phyloP scores from a whole-genome alignment of 164 flowering plant genomes.

The Macadamia tetraphylla region DNA sequence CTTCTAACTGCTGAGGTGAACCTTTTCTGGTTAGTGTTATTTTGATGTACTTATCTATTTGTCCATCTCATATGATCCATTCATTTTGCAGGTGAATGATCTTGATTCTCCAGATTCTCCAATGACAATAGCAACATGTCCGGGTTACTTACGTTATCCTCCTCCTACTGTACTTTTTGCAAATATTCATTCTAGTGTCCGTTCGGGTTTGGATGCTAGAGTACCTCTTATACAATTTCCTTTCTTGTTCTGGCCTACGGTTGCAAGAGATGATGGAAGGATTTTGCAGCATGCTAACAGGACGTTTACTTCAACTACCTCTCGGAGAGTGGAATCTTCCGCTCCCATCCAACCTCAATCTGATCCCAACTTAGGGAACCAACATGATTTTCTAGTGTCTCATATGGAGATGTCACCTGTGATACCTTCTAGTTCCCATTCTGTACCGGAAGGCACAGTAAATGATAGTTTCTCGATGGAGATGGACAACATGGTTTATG shows the following conservation, averaged over 20 bases:
- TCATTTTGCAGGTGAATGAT: conserved; percentile 74
- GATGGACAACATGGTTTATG: conserved; percentile 32
- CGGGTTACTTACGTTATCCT: conserved; percentile 73
- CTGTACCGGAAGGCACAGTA: conserved; percentile 33
- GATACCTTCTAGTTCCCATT: conserved; percentile 31
- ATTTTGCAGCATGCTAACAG: conserved; percentile 31
- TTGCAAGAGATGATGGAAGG: conserved; percentile 44
- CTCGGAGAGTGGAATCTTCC: conserved; percentile 42
- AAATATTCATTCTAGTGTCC: conserved; percentile 46
- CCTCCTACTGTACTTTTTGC: conserved; percentile 80
- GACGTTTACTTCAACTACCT: conserved; percentile 25
- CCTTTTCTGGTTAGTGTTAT: conserved; percentile 4
- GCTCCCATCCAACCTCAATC: conserved; percentile 49
- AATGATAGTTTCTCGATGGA: conserved; percentile 24
- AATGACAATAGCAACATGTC: conserved; percentile 79
- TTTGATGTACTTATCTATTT: neutral
- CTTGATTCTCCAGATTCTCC: conserved; percentile 81
- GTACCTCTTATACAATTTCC: conserved; percentile 55
- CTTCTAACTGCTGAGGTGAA: conserved; percentile 89
- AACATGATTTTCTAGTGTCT: conserved; percentile 54
- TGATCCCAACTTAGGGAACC: conserved; percentile 50
- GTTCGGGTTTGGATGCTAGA: conserved; percentile 35
- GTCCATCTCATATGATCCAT: conserved; percentile 11
- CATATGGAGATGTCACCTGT: conserved; percentile 38
- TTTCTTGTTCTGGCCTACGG: conserved; percentile 53